Base-by-base conservation (phyloP, 805 yeast species). In the Suhomyces emberorum region DNA sequence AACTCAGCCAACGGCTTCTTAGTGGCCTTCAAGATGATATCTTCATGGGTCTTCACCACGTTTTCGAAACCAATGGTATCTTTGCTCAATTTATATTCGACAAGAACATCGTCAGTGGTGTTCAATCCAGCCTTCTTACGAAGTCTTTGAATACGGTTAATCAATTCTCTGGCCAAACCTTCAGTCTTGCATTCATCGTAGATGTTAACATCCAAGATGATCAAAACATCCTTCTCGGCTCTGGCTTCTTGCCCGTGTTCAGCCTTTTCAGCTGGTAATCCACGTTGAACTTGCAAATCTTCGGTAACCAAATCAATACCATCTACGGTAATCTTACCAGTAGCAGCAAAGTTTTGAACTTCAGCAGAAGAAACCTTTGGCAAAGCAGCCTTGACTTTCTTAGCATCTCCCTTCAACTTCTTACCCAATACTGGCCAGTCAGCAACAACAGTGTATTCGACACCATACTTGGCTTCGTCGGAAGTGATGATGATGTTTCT, bases 371-470 rank as follows among this genome's bases (percentile, higher is more conserved):
- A 68, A 34, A 93, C 76, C 7, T 56, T 57, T 46, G 97, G 98
- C 51, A 93, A 75, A 12, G 95, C 98, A 55, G 82, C 95, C 75
- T 91, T 95, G 42, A 93, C 98, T 62, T 79, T 82, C 69, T 85
- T 88, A 43, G 86, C 95, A 53, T 89, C 98, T 59, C 82, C 81
- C 79, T 88, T 91, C 65, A 93, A 77, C 68, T 93, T 93, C 76
- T 91, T 93, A 69, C 99, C 99, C 50, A 93, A 76, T 15, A 88
- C 87, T 40, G 98, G 96, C 98, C 99, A 93, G 70, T 93, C 99
- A 32, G 98, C 98, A 62, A 86, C 95, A 28, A 91, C 97, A 46
- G 76, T 79, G 72, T 89, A 91, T 59, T 83, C 85, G 43, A 93
- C 98, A 53, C 89, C 93, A 59, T 89, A 91, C 57, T 83, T 81